Percentiles rank a stretch among this genome's conserved stretches.
Evolutionary conservation across 768 basidiomycete genomes (phyloP).

Genomic region (Mycena maculata): DNA sequence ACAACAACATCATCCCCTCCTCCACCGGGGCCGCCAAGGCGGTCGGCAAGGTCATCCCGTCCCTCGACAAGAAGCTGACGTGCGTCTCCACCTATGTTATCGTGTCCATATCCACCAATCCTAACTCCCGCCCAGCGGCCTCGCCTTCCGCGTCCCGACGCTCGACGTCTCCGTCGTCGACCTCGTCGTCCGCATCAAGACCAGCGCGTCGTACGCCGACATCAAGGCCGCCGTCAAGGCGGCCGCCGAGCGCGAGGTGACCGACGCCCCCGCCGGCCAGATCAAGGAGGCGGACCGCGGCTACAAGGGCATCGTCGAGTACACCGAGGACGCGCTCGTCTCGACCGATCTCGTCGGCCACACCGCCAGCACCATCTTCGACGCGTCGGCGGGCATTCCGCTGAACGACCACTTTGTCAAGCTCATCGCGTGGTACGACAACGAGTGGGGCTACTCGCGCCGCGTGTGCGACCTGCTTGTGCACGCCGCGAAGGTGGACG

Average conservation of each 20-base stretch:
- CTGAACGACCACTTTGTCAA: slow-evolving; percentile 96
- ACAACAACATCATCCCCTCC: slow-evolving; percentile 99
- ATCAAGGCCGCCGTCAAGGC: slow-evolving; percentile 70
- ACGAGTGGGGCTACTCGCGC: slow-evolving; percentile 94
- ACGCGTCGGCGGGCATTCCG: slow-evolving; percentile 92
- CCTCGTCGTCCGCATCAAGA: slow-evolving; percentile 93
- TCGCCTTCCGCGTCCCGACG: slow-evolving; percentile 97
- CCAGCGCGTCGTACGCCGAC: slow-evolving; percentile 84
- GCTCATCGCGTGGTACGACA: slow-evolving; percentile 96
- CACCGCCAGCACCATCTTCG: slow-evolving; percentile 88
- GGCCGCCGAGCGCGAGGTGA: too few species aligned
- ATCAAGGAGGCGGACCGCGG: slow-evolving; percentile 93
- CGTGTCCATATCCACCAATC: too few species aligned
- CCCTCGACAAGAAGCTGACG: slow-evolving; percentile 98
- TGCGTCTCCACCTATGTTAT: slow-evolving; percentile 49
- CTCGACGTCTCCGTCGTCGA: slow-evolving; percentile 98
- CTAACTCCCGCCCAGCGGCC: slow-evolving; percentile 64
- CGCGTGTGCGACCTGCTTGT: slow-evolving; percentile 92
- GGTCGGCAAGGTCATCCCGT: slow-evolving; percentile 97
- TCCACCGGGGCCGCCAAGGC: slow-evolving; percentile 99
- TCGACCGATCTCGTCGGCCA: slow-evolving; percentile 93
- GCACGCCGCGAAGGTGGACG: slow-evolving; percentile 83
- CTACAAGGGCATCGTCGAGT: slow-evolving; percentile 82
- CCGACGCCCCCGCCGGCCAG: too few species aligned
- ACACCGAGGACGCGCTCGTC: slow-evolving; percentile 95